Conservation (phyloP, 108 stramenopile genomes). For the Cyclotella choctawhatcheeana region DNA sequence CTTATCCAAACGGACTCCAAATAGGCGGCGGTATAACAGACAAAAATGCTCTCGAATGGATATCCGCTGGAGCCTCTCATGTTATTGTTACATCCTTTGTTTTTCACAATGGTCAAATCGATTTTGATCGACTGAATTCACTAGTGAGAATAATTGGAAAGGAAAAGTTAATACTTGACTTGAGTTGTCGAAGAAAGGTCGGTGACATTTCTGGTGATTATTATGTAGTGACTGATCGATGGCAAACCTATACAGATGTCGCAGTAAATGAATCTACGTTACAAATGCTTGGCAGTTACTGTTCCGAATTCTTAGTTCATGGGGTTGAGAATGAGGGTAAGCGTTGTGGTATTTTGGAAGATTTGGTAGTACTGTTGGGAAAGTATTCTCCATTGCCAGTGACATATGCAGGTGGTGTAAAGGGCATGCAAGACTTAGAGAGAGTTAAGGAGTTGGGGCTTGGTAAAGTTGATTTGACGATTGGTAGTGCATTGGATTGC, state of each 20-base stretch:
- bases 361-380: slow-evolving; percentile 90
- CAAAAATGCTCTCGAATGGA: slow-evolving; percentile 82
- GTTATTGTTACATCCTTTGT: slow-evolving; percentile 98
- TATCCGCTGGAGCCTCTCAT: slow-evolving; percentile 93
- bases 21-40: slow-evolving; percentile 95
- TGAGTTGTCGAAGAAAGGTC: slow-evolving; percentile 84
- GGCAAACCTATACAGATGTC: slow-evolving; percentile 94
- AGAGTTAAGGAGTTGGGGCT: slow-evolving; percentile 83
- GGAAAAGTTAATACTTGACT: slow-evolving; percentile 93
- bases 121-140: slow-evolving; percentile 73
- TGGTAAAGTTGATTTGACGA: slow-evolving; percentile 95
- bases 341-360: slow-evolving; percentile 93
- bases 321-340: slow-evolving; percentile 99
- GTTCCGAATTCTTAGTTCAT: slow-evolving; percentile 97
- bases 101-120: slow-evolving; percentile 85
- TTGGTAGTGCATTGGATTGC: slow-evolving; percentile 97
- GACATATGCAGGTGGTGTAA: slow-evolving; percentile 98
- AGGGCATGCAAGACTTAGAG: slow-evolving; percentile 87
- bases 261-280: slow-evolving; percentile 73
- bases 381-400: slow-evolving; percentile 89
- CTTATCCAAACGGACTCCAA: slow-evolving; percentile 92
- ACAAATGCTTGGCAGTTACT: slow-evolving; percentile 73
- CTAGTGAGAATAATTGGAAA: slow-evolving; percentile 76
- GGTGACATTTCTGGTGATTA: slow-evolving; percentile 56
- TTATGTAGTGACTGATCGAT: slow-evolving; percentile 95